Conservation (phyloP, 805 yeast species). For the Candida loeiensis region DNA sequence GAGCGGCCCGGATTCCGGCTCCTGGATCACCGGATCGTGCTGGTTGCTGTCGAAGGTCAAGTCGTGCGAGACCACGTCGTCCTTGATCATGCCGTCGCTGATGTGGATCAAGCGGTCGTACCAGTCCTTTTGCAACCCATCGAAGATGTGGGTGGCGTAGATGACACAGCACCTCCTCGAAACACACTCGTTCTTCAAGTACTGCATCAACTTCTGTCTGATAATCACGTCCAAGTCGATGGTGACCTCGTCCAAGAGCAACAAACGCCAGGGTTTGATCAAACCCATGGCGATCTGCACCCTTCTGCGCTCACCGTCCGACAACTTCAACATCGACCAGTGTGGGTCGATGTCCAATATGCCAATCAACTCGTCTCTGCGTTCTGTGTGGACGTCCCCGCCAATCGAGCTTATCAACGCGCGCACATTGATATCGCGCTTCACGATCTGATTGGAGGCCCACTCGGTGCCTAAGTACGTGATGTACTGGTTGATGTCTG, state of each 20-base stretch:
- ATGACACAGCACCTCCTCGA: slow-evolving; percentile 71
- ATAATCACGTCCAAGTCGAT: slow-evolving; percentile 95
- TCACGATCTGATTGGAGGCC: slow-evolving; percentile 88
- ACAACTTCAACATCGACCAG: slow-evolving; percentile 90
- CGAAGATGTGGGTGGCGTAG: slow-evolving; percentile 95
- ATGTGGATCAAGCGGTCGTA: slow-evolving; percentile 82
- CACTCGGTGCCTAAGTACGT: slow-evolving; percentile 96
- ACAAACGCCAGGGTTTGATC: slow-evolving; percentile 81
- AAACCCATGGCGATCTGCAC: slow-evolving; percentile 94
- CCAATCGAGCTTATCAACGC: slow-evolving; percentile 79
- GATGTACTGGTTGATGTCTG: slow-evolving; percentile 46
- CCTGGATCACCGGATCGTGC: slow-evolving; percentile 19
- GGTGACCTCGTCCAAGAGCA: slow-evolving; percentile 93
- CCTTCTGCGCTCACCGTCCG: slow-evolving; percentile 93
- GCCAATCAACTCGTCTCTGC: slow-evolving; percentile 72
- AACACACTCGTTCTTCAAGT: slow-evolving; percentile 70
- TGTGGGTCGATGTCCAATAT: slow-evolving; percentile 79
- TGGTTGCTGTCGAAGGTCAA: slow-evolving; percentile 24
- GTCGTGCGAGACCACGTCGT: slow-evolving; percentile 30
- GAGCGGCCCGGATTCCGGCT: slow-evolving; percentile 20
- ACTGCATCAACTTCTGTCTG: slow-evolving; percentile 66
- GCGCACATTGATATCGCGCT: slow-evolving; percentile 86
- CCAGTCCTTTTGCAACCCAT: slow-evolving; percentile 82
- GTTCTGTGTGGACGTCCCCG: slow-evolving; percentile 55
- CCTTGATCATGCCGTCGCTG: slow-evolving; percentile 55